Conservation (phyloP, 2,329 filamentous ascomycete species). For the Colletotrichum sp. region DNA sequence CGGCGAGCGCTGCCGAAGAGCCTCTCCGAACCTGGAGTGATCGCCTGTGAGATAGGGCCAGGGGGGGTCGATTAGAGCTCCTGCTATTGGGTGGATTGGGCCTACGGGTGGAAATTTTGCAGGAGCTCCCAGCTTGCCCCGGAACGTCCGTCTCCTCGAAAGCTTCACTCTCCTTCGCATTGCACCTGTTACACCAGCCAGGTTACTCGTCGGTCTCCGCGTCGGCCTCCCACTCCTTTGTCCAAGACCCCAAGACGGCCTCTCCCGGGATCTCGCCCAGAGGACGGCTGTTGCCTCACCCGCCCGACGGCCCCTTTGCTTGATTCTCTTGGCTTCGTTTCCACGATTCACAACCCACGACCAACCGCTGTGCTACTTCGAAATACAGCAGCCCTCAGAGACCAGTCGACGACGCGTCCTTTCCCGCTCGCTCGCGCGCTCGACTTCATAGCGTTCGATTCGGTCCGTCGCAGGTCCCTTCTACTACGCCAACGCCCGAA, state of each 20-base stretch:
- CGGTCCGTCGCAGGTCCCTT: neutral
- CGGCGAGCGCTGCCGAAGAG: conserved; percentile 10
- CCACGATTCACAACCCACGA: neutral
- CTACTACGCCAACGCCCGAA: neutral
- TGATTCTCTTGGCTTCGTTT: conserved; percentile 10
- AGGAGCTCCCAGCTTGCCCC: conserved; percentile 15
- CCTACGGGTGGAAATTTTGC: conserved; percentile 18
- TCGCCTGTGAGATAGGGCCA: neutral
- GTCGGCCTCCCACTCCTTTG: neutral
- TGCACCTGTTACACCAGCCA: neutral
- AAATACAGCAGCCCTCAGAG: neutral
- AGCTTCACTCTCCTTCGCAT: neutral
- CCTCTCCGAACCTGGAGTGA: conserved; percentile 3
- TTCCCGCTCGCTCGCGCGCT: neutral
- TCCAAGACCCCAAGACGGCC: neutral
- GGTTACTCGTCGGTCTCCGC: neutral
- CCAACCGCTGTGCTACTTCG: neutral
- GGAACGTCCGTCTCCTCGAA: conserved; percentile 4
- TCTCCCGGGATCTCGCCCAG: neutral
- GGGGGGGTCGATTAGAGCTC: conserved; percentile 3
- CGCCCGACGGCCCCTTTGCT: conserved; percentile 4
- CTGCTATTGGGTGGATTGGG: conserved; percentile 8
- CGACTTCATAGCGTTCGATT: neutral
- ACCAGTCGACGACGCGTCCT: neutral
- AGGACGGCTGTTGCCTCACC: neutral